Evolutionary conservation across 2,329 filamentous ascomycete species (phyloP), one percentile per base, ranked within the genome.

Genomic region (Alternaria solani): DNA sequence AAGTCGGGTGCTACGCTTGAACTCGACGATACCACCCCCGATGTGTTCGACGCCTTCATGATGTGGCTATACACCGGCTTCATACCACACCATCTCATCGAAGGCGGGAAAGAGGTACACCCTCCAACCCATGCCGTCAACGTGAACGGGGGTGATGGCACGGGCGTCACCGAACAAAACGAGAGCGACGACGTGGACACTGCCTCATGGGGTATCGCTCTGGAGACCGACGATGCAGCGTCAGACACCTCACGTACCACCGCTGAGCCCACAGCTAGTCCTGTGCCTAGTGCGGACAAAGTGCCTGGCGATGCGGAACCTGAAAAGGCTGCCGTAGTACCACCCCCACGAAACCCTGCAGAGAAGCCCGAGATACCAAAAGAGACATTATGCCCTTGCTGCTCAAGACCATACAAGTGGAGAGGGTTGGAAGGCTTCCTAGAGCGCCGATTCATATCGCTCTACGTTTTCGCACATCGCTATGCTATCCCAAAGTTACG

Each of bases 1-100:
- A 73, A 59, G 39, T 66, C 65, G 25, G 69, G 65, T 6, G 53
- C 69, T 5, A 67, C 63, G 14, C 62, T 77, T 12, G 75, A 76
- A 51, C 70, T 77, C 7, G 69, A 75, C 8, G 73, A 76, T 34
- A 74, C 72, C 4, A 72, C 64, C 46, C 72, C 75, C n/a, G 75
- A 77, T 54, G 74, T 76, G n/a, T 77, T 77, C 47, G 75, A 77
- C 59, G 71, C 73, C 7, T 77, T 77, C 55, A 75, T 77, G 74
- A 65, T 77, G 55, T 77, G 75, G 75, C 59, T 77, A n/a, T 75
- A 77, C 55, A 77, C 75, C 7, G 75, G 75, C 8, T 72, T 73
- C 51, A 75, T 77, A 23, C 75, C 75, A 6, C 75, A 77, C 25
- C 75, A 77, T 66, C 68, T 77, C 6, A 76, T 77, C 46, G 75